phyloP scores from a whole-genome alignment of 805 yeast genomes.

The Starmerella potacharoeniae region DNA sequence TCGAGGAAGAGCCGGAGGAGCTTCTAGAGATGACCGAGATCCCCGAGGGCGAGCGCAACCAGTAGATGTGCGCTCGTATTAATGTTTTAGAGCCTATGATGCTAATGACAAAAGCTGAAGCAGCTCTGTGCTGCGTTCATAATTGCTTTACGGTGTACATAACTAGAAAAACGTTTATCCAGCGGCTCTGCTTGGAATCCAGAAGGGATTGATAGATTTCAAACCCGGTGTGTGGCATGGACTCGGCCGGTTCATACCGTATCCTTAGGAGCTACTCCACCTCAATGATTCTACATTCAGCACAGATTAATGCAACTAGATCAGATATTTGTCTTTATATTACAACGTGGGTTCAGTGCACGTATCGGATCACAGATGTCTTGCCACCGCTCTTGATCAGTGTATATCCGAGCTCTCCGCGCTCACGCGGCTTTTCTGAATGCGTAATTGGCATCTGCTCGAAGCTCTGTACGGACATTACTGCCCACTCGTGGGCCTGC shows the following conservation, averaged over 20 bases:
- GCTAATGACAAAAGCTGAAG: not conserved
- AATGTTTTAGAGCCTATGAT: not conserved
- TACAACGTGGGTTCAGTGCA: not conserved
- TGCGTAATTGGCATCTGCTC: conserved; percentile 4
- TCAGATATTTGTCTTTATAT: no score
- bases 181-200: no score
- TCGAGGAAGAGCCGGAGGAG: conserved; percentile 12
- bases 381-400: not conserved
- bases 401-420: conserved; percentile 8
- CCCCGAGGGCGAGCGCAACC: conserved; percentile 10
- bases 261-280: no score
- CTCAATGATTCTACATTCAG: no score
- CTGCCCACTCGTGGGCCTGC: conserved; percentile 5
- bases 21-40: conserved; percentile 4
- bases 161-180: not conserved
- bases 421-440: not conserved
- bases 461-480: conserved; percentile 13
- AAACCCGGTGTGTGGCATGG: no score
- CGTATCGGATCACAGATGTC: not conserved
- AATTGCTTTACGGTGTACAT: no score
- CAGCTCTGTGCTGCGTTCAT: not conserved
- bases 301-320: no score
- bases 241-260: no score
- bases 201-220: no score
- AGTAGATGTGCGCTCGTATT: no score